phyloP scores from a whole-genome alignment of 2,329 filamentous ascomycete species.

The Teratosphaeria viscida region DNA sequence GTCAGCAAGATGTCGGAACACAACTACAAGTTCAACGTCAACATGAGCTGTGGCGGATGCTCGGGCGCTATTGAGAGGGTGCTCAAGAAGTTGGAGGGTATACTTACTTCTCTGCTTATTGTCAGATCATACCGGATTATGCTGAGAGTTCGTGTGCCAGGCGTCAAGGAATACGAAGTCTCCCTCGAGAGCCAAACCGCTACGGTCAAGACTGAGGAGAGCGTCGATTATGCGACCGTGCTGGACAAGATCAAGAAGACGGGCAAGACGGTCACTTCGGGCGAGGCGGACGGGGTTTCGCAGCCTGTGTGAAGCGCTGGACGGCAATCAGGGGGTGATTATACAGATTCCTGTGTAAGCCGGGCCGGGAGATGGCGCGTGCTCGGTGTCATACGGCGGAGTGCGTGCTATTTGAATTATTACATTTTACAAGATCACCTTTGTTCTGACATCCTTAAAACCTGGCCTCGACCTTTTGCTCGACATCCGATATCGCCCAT shows the following conservation, averaged over 20 bases:
- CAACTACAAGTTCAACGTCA: constrained; percentile 89
- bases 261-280: constrained; percentile 79
- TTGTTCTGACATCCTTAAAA: constrained; percentile 34
- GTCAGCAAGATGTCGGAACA: constrained; percentile 56
- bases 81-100: constrained; percentile 85
- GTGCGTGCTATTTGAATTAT: background rate
- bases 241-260: constrained; percentile 88
- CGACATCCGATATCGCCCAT: constrained; percentile 69
- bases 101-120: constrained; percentile 12
- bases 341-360: no score
- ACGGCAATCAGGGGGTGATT: background rate
- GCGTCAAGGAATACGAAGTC: constrained; percentile 77
- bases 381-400: background rate
- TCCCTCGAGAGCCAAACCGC: constrained; percentile 79
- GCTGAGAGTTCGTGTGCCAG: constrained; percentile 34
- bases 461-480: constrained; percentile 61
- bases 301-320: constrained; percentile 11
- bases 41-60: constrained; percentile 93
- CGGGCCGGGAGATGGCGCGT: background rate
- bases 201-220: constrained; percentile 59
- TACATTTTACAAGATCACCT: background rate
- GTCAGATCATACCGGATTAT: background rate
- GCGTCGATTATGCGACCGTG: constrained; percentile 67
- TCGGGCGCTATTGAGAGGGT: constrained; percentile 88
- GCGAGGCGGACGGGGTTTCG: constrained; percentile 55